Evolutionary conservation across 345 rosid species (phyloP).

Genomic region (Arabidopsis thaliana): DNA sequence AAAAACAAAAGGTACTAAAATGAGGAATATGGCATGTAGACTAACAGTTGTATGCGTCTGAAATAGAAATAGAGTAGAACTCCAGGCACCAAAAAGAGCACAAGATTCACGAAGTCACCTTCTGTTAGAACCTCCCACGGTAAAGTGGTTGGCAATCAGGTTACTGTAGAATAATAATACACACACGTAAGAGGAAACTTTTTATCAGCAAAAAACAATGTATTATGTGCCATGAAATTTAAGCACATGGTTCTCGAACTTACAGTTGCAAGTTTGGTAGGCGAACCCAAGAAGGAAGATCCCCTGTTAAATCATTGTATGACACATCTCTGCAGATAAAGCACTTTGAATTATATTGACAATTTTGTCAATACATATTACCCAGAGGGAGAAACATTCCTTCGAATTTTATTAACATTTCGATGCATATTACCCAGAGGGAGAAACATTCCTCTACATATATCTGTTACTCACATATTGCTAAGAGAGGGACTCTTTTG

Average conservation of each 20-base stretch:
- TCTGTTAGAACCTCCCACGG: constrained; percentile 26
- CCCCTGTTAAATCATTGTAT: constrained; percentile 67
- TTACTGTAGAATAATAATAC: constrained; percentile 36
- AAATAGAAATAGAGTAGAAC: constrained; percentile 1
- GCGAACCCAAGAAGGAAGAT: constrained; percentile 73
- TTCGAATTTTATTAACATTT: neutral
- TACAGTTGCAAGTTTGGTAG: constrained; percentile 58
- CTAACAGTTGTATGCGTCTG: constrained; percentile 21
- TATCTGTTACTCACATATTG: constrained; percentile 61
- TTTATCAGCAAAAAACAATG: constrained; percentile 12
- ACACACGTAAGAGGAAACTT: neutral
- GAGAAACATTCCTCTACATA: constrained; percentile 18
- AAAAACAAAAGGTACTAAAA: constrained; percentile 23
- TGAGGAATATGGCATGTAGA: constrained; percentile 30
- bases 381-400: constrained; percentile 17
- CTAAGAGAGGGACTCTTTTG: constrained; percentile 58
- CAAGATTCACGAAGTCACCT: constrained; percentile 31
- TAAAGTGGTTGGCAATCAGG: constrained; percentile 45
- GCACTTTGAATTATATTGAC: neutral
- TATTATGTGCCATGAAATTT: constrained; percentile 17
- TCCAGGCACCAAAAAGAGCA: constrained; percentile 7
- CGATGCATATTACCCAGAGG: constrained; percentile 10
- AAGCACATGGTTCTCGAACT: constrained; percentile 35
- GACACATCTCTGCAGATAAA: constrained; percentile 71
- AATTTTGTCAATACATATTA: constrained; percentile 3